Evolutionary conservation across 2,329 filamentous ascomycete genomes (phyloP), one percentile per base, ranked within the genome.

Genomic region (Neonectria punicea): DNA sequence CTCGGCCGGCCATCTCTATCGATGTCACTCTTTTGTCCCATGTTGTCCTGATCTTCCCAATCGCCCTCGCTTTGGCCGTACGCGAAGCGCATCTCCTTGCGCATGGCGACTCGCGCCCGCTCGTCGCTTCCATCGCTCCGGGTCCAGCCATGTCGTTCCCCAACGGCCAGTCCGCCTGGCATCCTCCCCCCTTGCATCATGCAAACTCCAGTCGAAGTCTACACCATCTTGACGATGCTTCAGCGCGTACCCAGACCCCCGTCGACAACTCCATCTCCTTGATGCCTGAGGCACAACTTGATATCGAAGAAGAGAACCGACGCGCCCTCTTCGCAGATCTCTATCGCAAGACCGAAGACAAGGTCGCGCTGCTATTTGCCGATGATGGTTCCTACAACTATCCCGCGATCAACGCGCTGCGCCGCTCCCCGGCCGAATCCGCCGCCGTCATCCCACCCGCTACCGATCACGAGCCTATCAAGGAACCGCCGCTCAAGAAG

Each of bases 301-400:
- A 90, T 80, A 82, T 84, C 75, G 80, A 91, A 74, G 91, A 93
- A 54, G 92, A 94, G 77, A 87, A 88, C 72, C 86, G 89, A 77
- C 90, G 92, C 80, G 85, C 89, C 75, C 84, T 90, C 76, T 96
- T 98, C 80, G 88, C 89, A 77, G 89, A 93, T 63, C 83, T 94
- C 60, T 97, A 92, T 84, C 88, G 88, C 76, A 88, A 88, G 79
- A 91, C 89, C 73, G 93, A 98, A 80, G 86, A 89, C 72, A 91
- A 89, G 80, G 90, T 98, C 75, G 87, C 89, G 67, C 84, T 89
- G 46, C 83, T 98, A n/a, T 97, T 97, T 77, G 76, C 81, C 73
- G 82, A 86, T 67, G 83, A 88, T 76, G 83, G 87, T 74, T 79
- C 79, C 65, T 85, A 88, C 72, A 84, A 89, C 68, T 70, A 77